Percentiles rank a stretch among this genome's conserved stretches.
These are phyloP conservation scores for Eimeria acervulina DNA, from an alignment of 169 alveolate species.

Conservation along the genomic window DNA sequence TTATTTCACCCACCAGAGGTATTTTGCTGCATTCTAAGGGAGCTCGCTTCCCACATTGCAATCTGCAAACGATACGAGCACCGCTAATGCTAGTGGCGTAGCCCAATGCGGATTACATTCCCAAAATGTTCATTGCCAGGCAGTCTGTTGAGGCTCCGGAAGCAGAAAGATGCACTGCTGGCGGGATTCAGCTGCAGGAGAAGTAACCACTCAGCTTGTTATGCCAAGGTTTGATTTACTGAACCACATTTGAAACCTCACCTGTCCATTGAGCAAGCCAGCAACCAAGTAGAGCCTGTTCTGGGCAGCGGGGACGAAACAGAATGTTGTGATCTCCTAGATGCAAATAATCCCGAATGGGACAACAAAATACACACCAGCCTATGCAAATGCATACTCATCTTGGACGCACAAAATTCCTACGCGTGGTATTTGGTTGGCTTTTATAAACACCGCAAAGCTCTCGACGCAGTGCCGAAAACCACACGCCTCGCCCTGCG, in stretches of 20 bases:
- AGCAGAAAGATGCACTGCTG: not conserved
- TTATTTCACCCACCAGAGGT: not conserved
- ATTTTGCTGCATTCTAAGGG: not conserved
- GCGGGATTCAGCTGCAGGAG: not conserved
- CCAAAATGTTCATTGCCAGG: slow-evolving; percentile 1
- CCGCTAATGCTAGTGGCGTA: not conserved
- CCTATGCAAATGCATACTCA: not conserved
- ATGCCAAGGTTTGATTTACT: not conserved
- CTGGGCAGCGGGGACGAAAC: slow-evolving; percentile 41
- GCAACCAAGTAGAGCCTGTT: slow-evolving; percentile 63
- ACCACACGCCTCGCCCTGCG: not conserved
- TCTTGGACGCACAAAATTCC: not conserved
- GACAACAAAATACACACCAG: not conserved
- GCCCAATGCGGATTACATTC: not conserved
- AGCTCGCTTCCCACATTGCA: slow-evolving; percentile 26
- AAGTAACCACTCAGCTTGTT: not conserved
- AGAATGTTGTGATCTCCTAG: slow-evolving; percentile 56
- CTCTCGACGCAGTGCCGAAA: not conserved
- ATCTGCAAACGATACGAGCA: not conserved
- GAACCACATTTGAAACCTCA: not conserved
- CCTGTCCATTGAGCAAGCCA: slow-evolving; percentile 76
- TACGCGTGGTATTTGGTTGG: not conserved
- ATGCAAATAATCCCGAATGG: not conserved
- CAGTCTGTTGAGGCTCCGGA: not conserved
- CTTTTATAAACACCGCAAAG: not conserved